Base-by-base conservation (phyloP, 345 rosid genomes). In the Linum usitatissimum region DNA sequence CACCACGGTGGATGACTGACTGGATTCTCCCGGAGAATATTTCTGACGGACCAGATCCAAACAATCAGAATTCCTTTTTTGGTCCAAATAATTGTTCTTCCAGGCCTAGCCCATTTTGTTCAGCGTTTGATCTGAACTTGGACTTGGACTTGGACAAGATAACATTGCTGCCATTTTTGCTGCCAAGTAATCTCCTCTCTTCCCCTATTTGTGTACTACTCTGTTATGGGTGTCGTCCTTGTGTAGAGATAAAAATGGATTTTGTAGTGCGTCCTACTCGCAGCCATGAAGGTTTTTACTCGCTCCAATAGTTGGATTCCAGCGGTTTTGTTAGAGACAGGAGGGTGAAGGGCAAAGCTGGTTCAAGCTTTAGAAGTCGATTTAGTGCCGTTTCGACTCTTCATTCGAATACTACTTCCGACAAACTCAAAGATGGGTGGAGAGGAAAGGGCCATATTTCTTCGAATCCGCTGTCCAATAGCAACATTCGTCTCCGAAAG, bases 271-370 rank as follows among this genome's bases (percentile, higher is more conserved):
- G 77, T 18, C 51, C 77, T 45, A 77, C 73, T 71, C 81, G 70
- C 62, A 70, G 49, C 72, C 90, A 79, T 70, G 88, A 82, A 66
- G 84, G 90, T 71, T 73, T 80, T 70, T 75, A 70, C 79, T 72
- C 80, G 55, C 67, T 84, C 77, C 83, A 75, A 49, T 76, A 64
- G 54, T 71, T 79, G 15, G 71, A 68, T 64, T 69, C 80, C 58
- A 78, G 49, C 62, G 54, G 78, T 71, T 70, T 61, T 53, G 54
- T 71, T 56, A 64, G 69, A 56, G 70, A 21, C 66, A 71, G 80
- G 67, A 30, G 23, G 21, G 36, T 73, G 42, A 42, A 74, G 42
- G 65, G 66, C 62, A 69, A 63, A 67, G 58, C 71, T 57, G 61
- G 58, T 58, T 18, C 61, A 14, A 62, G 49, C 9, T 23, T 18